phyloP scores from a whole-genome alignment of 164 flowering plant species.

The Euptelea pleiosperma region DNA sequence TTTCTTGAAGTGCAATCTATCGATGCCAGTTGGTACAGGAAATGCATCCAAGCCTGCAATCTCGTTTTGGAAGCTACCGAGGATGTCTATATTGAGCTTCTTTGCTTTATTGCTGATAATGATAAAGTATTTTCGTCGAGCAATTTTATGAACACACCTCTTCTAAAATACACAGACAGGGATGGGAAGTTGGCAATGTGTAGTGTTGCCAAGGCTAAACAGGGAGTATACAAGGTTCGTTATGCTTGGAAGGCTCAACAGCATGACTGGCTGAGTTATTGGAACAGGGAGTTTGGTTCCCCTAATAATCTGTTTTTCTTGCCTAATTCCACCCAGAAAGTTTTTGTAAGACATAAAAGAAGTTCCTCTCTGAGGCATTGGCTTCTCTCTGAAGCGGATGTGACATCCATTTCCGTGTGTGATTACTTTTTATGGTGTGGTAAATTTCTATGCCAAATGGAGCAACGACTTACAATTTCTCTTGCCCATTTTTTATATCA shows the following conservation, averaged over 20 bases:
- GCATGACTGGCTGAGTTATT: conserved; percentile 20
- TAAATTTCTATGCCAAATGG: too few species aligned
- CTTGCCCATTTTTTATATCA: conserved; percentile 16
- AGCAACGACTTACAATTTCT: too few species aligned
- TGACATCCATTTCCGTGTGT: background rate
- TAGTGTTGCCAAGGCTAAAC: background rate
- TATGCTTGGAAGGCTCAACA: conserved; percentile 2
- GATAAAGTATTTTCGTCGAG: background rate
- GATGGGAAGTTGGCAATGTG: conserved; percentile 5
- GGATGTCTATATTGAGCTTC: conserved; percentile 21
- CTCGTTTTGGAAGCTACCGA: conserved; percentile 15
- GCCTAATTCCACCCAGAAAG: conserved; percentile 9
- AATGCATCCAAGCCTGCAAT: conserved; percentile 13
- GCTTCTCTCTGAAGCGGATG: conserved; percentile 10
- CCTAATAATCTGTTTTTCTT: conserved; percentile 11
- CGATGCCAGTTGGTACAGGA: conserved; percentile 13
- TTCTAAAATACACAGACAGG: conserved; percentile 17
- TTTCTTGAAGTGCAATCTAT: conserved; percentile 19
- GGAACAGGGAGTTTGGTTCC: conserved; percentile 23
- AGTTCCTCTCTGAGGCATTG: conserved; percentile 8
- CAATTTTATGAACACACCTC: conserved; percentile 7
- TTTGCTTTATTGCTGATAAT: conserved; percentile 22
- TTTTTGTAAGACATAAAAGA: conserved; percentile 1
- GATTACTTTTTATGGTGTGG: conserved; percentile 1
- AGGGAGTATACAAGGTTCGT: background rate